A percentile compares a stretch with the other conserved stretches of the same genome.
Conservation (phyloP, 176 grass and related monocot species). For the Aegilops bicornis region DNA sequence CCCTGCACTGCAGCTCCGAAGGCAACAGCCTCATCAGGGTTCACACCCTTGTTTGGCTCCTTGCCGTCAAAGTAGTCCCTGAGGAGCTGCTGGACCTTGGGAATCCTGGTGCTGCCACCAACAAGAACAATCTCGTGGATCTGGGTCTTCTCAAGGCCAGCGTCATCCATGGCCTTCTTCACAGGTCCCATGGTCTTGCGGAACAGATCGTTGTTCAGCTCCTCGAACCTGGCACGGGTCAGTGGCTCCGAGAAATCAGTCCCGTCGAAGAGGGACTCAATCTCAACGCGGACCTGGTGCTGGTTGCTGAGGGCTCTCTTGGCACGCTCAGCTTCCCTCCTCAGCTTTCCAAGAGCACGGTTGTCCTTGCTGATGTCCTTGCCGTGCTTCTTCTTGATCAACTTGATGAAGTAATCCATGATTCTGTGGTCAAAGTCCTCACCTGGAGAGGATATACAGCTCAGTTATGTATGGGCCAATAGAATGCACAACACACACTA, state of each 20-base stretch:
- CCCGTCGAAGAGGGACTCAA: constrained; percentile 67
- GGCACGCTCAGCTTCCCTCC: constrained; percentile 72
- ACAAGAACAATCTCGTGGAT: constrained; percentile 83
- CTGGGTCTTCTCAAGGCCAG: constrained; percentile 67
- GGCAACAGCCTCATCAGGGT: constrained; percentile 76
- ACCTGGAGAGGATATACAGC: constrained; percentile 24
- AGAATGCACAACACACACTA: not conserved
- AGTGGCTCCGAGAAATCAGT: constrained; percentile 71
- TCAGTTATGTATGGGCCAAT: not conserved
- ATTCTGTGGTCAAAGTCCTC: constrained; percentile 84
- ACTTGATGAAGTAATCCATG: constrained; percentile 84
- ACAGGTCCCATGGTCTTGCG: constrained; percentile 72
- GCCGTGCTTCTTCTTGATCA: constrained; percentile 75
- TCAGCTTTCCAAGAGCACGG: constrained; percentile 71
- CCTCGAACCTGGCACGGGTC: constrained; percentile 68
- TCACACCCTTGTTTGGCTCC: constrained; percentile 65
- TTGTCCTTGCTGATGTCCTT: constrained; percentile 84
- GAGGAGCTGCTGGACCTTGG: constrained; percentile 75
- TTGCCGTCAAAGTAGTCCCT: constrained; percentile 74
- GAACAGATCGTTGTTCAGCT: constrained; percentile 75
- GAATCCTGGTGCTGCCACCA: constrained; percentile 75
- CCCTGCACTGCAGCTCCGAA: constrained; percentile 68
- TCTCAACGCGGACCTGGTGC: constrained; percentile 77
- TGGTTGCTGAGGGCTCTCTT: constrained; percentile 82
- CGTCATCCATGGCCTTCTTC: constrained; percentile 77